Evolutionary conservation across 116 monocot species (phyloP), one percentile per base, ranked within the genome.

Genomic region (Cymodocea nodosa): DNA sequence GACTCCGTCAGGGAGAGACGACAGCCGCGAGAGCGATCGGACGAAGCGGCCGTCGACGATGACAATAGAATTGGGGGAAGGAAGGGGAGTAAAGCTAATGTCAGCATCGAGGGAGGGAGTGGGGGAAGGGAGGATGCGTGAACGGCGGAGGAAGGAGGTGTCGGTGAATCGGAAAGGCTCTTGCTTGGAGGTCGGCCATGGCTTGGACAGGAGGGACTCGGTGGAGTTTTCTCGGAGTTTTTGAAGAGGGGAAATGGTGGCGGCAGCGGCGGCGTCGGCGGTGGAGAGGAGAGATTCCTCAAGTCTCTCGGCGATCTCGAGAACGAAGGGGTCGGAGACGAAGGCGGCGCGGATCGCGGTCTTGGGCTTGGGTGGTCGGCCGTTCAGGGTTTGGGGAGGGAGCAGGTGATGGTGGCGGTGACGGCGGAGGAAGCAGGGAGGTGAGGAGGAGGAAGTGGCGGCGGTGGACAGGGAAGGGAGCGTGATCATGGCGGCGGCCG

Each of bases 91-190:
- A 12, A 62, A 17, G 25, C 71, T 23, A 69, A 59, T 4, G 34
- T 62, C 34, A 15, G 30, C 30, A 24, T 9, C 34, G 30, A 68
- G 23, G 16, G 67, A 18, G 9, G 80, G 74, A 10, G 58, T 0
- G 5, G 70, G 25, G 24, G 80, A 50, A 37, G 89, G 89, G 56
- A 73, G 56, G 34, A 90, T 78, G 18, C 73, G 66, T 73, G 83
- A 80, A 20, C 64, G 68, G 50, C 75, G 78, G 73, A 95, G 87
- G 68, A 83, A 85, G 67, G 95, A 90, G 62, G 72, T 75, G 68
- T 95, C 85, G 59, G 87, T 90, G 83, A 85, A 95, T 59, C 90
- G 95, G 73, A 87, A 95, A 49, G 83, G 76, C 66, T 95, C 90
- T 68, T 80, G 81, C 49, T 80, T 81, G 62, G 55, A 30, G 59